Evolutionary conservation across 306 rosid genomes (phyloP).

Genomic region (Castanea mollissima): DNA sequence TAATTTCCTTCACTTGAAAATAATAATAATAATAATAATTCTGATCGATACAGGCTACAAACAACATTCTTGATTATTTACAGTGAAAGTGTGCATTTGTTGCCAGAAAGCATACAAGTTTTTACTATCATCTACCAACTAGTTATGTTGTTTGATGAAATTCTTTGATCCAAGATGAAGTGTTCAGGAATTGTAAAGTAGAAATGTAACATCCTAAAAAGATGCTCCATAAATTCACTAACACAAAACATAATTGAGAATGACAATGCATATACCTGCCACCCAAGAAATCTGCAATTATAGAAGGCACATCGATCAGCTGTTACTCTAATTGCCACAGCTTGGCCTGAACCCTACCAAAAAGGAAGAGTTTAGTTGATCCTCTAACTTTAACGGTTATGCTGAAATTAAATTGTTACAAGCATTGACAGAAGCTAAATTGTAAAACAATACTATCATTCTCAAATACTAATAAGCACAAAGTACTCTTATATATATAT

Average conservation of each 20-base stretch:
- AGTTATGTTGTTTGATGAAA: not conserved
- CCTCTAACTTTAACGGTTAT: not conserved
- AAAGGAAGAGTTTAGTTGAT: not conserved
- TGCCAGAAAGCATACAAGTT: not conserved
- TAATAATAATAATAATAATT: not conserved
- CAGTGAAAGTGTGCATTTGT: not conserved
- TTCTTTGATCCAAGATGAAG: not conserved
- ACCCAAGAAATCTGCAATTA: constrained; percentile 92
- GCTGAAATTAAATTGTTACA: not conserved
- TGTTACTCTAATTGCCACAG: constrained; percentile 90
- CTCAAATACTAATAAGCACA: no score
- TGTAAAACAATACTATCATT: not conserved
- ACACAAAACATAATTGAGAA: constrained; percentile 11
- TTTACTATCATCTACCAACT: not conserved
- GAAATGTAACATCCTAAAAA: constrained; percentile 13
- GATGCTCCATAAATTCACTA: constrained; percentile 4
- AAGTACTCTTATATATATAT: no score
- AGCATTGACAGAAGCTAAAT: not conserved
- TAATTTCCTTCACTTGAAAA: not conserved
- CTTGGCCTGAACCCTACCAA: constrained; percentile 87
- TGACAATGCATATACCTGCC: constrained; percentile 66
- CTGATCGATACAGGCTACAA: not conserved
- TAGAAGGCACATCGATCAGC: constrained; percentile 92
- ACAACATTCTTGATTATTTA: not conserved
- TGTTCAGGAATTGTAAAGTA: not conserved